Conservation (phyloP, 768 basidiomycete genomes). For the Leccinum aurantiacum region DNA sequence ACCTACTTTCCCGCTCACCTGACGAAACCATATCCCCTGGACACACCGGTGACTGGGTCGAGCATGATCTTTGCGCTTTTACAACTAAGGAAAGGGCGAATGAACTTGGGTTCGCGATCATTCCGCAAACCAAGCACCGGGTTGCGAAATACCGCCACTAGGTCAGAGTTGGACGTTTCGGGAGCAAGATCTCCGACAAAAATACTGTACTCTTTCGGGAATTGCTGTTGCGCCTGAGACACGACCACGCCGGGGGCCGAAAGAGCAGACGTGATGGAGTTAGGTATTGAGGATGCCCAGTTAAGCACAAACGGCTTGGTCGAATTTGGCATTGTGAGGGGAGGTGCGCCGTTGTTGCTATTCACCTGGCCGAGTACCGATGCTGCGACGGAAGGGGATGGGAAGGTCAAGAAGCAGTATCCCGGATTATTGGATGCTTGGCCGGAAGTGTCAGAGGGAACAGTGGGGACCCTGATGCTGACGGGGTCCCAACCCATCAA, state of each 20-base stretch:
- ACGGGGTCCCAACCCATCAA: constrained; percentile 87
- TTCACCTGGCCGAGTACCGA: constrained; percentile 71
- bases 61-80: constrained; percentile 97
- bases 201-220: constrained; percentile 86
- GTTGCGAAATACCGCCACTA: constrained; percentile 91
- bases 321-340: constrained; percentile 84
- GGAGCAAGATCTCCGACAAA: constrained; percentile 94
- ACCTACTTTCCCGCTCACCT: constrained; percentile 47
- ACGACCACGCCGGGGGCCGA: constrained; percentile 29
- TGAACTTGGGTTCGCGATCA: constrained; percentile 86
- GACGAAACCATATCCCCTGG: constrained; percentile 91
- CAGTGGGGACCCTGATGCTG: constrained; percentile 69
- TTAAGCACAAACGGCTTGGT: constrained; percentile 76
- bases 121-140: constrained; percentile 82
- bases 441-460: constrained; percentile 54
- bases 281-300: constrained; percentile 59
- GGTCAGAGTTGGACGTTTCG: constrained; percentile 91
- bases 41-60: constrained; percentile 85
- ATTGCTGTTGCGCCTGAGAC: constrained; percentile 49
- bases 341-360: constrained; percentile 38
- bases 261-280: constrained; percentile 33
- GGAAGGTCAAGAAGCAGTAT: constrained; percentile 87
- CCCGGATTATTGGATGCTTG: constrained; percentile 81
- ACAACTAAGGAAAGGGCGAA: constrained; percentile 85
- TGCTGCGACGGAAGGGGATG: constrained; percentile 65